A percentile compares a stretch with the other conserved stretches of the same genome.
phyloP scores from a whole-genome alignment of 2,329 filamentous ascomycete genomes.

The Alternaria gaisen region DNA sequence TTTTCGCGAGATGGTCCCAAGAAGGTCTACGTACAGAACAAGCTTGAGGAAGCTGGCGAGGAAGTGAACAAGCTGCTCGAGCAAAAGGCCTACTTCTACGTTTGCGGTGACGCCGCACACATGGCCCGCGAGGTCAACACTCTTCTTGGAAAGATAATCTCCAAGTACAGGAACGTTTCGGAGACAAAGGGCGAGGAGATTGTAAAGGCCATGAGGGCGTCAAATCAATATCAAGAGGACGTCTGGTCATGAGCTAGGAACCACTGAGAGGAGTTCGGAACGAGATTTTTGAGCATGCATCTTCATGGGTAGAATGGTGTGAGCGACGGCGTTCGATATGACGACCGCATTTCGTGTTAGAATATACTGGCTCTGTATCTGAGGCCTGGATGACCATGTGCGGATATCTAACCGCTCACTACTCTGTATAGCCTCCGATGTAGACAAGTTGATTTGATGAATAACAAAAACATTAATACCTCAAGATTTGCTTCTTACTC shows the following conservation, averaged over 20 bases:
- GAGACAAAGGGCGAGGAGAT: slow-evolving; percentile 93
- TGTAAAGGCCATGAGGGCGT: slow-evolving; percentile 94
- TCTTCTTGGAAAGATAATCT: slow-evolving; percentile 85
- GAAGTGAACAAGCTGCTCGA: slow-evolving; percentile 87
- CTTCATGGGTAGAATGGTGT: slow-evolving; percentile 39
- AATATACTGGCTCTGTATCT: not conserved
- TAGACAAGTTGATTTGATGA: slow-evolving; percentile 4
- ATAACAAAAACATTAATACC: not conserved
- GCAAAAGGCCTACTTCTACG: slow-evolving; percentile 93
- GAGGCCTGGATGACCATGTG: slow-evolving; percentile 6
- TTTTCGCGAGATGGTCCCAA: slow-evolving; percentile 89
- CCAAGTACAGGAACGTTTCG: slow-evolving; percentile 81
- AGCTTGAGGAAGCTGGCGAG: slow-evolving; percentile 81
- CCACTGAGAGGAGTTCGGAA: slow-evolving; percentile 2
- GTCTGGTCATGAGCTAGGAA: slow-evolving; percentile 65
- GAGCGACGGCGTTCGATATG: slow-evolving; percentile 31
- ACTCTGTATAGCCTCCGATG: slow-evolving; percentile 2
- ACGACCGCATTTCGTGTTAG: slow-evolving; percentile 6
- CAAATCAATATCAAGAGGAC: slow-evolving; percentile 94
- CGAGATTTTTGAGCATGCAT: slow-evolving; percentile 32
- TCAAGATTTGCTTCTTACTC: slow-evolving; percentile 7
- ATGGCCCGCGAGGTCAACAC: slow-evolving; percentile 95
- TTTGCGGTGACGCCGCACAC: slow-evolving; percentile 96
- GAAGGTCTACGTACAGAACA: slow-evolving; percentile 98
- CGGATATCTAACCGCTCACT: slow-evolving; percentile 2